Conservation (phyloP, 352 stramenopile species). For the Pythium periplocum region DNA sequence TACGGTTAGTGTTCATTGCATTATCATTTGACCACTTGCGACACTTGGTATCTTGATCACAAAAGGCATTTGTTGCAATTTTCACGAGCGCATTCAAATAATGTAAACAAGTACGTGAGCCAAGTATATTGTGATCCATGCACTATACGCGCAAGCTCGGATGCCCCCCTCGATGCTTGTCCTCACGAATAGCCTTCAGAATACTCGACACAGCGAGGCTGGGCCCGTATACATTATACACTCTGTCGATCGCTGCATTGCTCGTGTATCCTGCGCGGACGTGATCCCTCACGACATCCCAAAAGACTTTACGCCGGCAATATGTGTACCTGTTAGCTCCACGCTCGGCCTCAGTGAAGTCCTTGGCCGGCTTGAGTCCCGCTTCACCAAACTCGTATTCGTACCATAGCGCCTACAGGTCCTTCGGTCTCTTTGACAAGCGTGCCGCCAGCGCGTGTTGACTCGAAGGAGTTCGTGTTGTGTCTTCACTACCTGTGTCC, state of each 20-base stretch:
- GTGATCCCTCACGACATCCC: not conserved
- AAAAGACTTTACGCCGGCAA: not conserved
- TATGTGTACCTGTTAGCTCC: not conserved
- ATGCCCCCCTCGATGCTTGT: not conserved
- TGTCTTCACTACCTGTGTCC: not conserved
- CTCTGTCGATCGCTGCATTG: not conserved
- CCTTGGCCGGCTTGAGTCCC: slow-evolving; percentile 1
- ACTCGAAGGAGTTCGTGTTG: not conserved
- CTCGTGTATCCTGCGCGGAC: not conserved
- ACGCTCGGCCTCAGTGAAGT: not conserved
- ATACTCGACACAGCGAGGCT: not conserved
- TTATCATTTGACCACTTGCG: too few species aligned
- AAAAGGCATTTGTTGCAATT: too few species aligned
- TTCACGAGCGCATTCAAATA: too few species aligned
- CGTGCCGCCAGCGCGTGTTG: not conserved
- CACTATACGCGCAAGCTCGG: not conserved
- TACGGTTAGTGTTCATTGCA: too few species aligned
- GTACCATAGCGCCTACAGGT: not conserved
- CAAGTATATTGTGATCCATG: too few species aligned
- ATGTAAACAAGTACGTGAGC: too few species aligned
- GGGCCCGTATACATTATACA: not conserved
- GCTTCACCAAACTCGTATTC: not conserved
- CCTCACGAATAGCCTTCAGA: not conserved
- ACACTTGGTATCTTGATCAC: too few species aligned
- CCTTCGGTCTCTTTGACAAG: not conserved